Base-by-base conservation (phyloP, 306 rosid genomes). In the Casuarina cunninghamiana region DNA sequence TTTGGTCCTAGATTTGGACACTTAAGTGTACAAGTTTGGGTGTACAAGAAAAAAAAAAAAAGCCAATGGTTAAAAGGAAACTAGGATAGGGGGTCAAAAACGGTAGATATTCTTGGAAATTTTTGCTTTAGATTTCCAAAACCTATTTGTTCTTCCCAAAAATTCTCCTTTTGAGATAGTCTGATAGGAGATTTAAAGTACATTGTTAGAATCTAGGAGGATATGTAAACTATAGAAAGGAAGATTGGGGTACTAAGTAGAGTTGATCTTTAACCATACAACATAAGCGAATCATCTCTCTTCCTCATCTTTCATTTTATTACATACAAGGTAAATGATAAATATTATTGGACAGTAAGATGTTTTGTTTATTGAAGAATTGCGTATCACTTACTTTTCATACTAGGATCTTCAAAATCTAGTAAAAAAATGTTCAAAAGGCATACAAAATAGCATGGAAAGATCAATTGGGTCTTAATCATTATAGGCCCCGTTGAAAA, bases 181-280 rank as follows among this genome's bases (percentile, higher is more conserved):
- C 21, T 21, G 39, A 57, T 19, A 57, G 65, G 65, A 57, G 15
- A 57, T 57, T 1, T 26, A 38, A 4, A 57, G 37, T 57, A 37
- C 9, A n/a, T 57, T 57, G 35, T 21, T 19, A 21, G 37, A 57
- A 51, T 51, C 55, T 51, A 51, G 55, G 17, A 51, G n/a, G 55
- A 5, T 51, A 51, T 51, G 5, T 2, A 57, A 26, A 57, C 37
- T 7, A 26, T 5, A 57, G 38, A 57, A 26, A 11, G 2, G 65
- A 57, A 57, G 63, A 57, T 57, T 57, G 65, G 65, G 65, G 65
- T 57, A 32, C 65, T 38, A 57, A 57, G 65, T 15, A 19, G 35
- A 57, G 26, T 57, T 57, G 10, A 21, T 19, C 26, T 26, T 26
- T 21, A 19, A 57, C 65, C 26, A 57, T 57, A 21, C 38, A 9